Evolutionary conservation across 2,329 filamentous ascomycete species (phyloP), one percentile per base, ranked within the genome.

Genomic region (Dactylellina cionopaga): DNA sequence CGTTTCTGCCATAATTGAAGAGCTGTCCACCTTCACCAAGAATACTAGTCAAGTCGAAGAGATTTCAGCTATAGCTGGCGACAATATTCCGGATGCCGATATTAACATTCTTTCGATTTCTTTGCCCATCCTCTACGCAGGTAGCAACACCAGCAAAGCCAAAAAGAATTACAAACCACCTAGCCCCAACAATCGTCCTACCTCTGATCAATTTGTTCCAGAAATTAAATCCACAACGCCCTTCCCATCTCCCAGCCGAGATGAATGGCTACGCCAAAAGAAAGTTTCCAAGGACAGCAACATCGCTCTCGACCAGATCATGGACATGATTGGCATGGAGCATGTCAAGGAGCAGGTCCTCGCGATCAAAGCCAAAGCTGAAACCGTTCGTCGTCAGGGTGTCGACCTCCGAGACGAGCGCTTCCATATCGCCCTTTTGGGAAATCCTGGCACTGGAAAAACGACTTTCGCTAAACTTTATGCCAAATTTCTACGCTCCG

Each of bases 401-500:
- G 79, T 86, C 0, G 83, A 86, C 0, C 77, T 90, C 0, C 81
- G 80, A 0, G 80, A 81, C 0, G 88, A 92, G 70, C 81, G 90
- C 0, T 87, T 89, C 55, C 85, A 88, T 5, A 84, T 85, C 0
- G 83, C 84, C 0, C 79, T 93, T 2, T 80, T 92, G 0, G 90
- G 90, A 0, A 93, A 92, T 75, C 90, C 90, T 0, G 90, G 91
- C 2, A 92, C 90, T 64, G 66, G 87, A 0, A 92, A 92, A 81
- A 94, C 91, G 0, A 93, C 90, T 0, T 88, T 93, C 0, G 90
- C 90, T 0, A 83, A 90, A 0, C 80, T 90, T 0, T 92, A 91
- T 65, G 88, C 86, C 0, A 83, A 86, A 5, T 89, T 92, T 33
- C 81, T 94, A 0, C 83, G 84, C 0, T 83, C 86, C 0, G 80